phyloP scores from a whole-genome alignment of 2,329 filamentous ascomycete species.

The Colletotrichum euphorbiae region DNA sequence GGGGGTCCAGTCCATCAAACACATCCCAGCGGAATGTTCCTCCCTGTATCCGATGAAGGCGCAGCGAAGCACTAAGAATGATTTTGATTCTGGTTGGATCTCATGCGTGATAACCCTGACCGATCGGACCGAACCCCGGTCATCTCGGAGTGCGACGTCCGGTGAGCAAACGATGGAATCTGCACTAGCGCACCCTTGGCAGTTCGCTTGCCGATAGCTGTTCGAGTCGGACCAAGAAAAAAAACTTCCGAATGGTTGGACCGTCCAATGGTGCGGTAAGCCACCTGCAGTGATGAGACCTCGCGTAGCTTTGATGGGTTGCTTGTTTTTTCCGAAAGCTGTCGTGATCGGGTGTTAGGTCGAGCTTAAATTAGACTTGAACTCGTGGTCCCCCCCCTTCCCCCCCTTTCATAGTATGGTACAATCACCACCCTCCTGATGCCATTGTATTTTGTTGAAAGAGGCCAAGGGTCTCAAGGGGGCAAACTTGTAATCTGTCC shows the following conservation, averaged over 20 bases:
- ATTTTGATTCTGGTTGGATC: not conserved
- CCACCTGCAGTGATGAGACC: not conserved
- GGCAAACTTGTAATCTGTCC: no score
- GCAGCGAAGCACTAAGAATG: not conserved
- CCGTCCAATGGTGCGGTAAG: not conserved
- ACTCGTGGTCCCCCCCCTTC: no score
- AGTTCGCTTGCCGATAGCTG: slow-evolving; percentile 13
- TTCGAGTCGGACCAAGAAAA: slow-evolving; percentile 9
- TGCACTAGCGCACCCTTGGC: slow-evolving; percentile 15
- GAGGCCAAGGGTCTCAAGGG: no score
- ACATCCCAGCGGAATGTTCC: not conserved
- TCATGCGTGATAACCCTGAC: slow-evolving; percentile 5
- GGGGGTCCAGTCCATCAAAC: not conserved
- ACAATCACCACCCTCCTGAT: not conserved
- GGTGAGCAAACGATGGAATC: not conserved
- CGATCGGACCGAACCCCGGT: slow-evolving; percentile 2
- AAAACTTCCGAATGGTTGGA: not conserved
- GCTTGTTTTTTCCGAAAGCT: slow-evolving; percentile 2
- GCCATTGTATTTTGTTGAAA: no score
- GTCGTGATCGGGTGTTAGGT: not conserved
- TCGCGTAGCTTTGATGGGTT: not conserved
- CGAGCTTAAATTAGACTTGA: slow-evolving; percentile 1
- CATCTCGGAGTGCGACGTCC: not conserved
- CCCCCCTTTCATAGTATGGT: not conserved
- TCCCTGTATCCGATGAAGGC: not conserved